These are phyloP conservation scores for Oropetium thomaeum DNA, from an alignment of 176 grass and related monocot genomes.

Conservation along the genomic window DNA sequence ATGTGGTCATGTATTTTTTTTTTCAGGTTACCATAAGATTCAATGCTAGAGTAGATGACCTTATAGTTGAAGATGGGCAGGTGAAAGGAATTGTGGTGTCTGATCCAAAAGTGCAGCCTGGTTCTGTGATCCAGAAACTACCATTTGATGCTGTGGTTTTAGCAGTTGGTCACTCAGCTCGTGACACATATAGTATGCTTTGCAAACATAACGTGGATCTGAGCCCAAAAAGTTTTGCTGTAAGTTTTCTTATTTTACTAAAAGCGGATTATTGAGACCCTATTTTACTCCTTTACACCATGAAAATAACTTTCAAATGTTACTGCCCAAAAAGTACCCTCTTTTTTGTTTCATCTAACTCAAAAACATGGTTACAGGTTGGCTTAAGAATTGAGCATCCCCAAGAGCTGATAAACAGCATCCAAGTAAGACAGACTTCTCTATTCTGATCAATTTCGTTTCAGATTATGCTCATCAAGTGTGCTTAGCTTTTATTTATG, in stretches of 20 bases:
- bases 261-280: neutral
- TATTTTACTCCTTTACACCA: conserved; percentile 4
- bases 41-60: conserved; percentile 79
- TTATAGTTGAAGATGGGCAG: conserved; percentile 71
- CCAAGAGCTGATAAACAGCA: conserved; percentile 86
- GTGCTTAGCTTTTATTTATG: conserved; percentile 15
- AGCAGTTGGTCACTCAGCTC: conserved; percentile 92
- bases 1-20: conserved; percentile 31
- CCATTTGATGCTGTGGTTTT: conserved; percentile 84
- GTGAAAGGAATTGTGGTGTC: conserved; percentile 80
- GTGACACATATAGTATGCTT: conserved; percentile 88
- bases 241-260: conserved; percentile 54
- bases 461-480: neutral
- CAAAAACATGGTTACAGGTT: conserved; percentile 46
- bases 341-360: conserved; percentile 13
- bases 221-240: conserved; percentile 83
- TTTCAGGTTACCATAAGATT: conserved; percentile 83
- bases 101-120: conserved; percentile 47
- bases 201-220: conserved; percentile 63
- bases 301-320: neutral
- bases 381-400: conserved; percentile 95
- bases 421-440: conserved; percentile 71
- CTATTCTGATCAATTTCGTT: conserved; percentile 2
- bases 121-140: conserved; percentile 59
- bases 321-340: neutral